Evolutionary conservation across 2,329 filamentous ascomycete species (phyloP).

Genomic region (Pseudopyricularia javanii): DNA sequence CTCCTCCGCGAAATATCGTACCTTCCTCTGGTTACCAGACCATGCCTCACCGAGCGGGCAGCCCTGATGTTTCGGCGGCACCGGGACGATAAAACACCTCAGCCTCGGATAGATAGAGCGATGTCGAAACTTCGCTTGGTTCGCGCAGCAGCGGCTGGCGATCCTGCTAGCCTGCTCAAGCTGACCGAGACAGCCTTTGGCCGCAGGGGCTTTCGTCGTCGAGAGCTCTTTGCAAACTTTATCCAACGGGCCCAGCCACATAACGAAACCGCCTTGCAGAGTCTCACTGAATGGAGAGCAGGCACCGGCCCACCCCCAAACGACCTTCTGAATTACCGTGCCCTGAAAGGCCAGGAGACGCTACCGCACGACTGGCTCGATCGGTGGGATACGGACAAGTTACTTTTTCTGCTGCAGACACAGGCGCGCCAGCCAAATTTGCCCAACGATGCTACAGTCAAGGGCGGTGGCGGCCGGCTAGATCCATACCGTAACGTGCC

Average conservation of each 20-base stretch:
- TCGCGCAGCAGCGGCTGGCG: conserved; percentile 39
- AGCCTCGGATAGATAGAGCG: conserved; percentile 24
- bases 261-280: not conserved
- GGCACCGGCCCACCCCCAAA: not conserved
- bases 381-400: conserved; percentile 34
- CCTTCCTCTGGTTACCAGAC: conserved; percentile 37
- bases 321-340: not conserved
- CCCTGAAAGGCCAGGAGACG: not conserved
- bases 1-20: conserved; percentile 50
- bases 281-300: not conserved
- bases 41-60: conserved; percentile 29
- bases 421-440: conserved; percentile 17
- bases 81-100: conserved; percentile 11
- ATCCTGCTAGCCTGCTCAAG: conserved; percentile 29
- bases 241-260: conserved; percentile 7
- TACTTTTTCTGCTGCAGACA: conserved; percentile 26
- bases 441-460: not conserved
- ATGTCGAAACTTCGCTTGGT: conserved; percentile 31
- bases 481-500: conserved; percentile 25
- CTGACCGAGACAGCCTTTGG: conserved; percentile 40
- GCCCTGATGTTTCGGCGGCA: conserved; percentile 31
- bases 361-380: conserved; percentile 27
- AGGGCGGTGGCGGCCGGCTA: conserved; percentile 13
- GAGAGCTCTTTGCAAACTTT: conserved; percentile 30
- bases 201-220: conserved; percentile 36